Evolutionary conservation across 176 grass and related monocot genomes (phyloP).

Genomic region (Avena insularis): DNA sequence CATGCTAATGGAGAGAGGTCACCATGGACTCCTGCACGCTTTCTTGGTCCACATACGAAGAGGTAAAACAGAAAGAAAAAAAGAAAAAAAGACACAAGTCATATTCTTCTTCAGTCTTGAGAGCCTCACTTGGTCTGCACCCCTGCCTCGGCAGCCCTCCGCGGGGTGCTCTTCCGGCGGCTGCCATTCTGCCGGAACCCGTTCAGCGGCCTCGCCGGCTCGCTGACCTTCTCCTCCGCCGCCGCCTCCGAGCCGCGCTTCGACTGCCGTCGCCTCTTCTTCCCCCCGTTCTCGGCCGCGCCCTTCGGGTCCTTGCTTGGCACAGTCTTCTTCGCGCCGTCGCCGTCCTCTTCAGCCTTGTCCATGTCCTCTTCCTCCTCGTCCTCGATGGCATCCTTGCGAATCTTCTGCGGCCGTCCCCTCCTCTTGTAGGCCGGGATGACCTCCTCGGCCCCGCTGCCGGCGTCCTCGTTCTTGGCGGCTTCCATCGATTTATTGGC

Average conservation of each 20-base stretch:
- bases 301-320: constrained; percentile 41
- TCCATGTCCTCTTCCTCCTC: constrained; percentile 46
- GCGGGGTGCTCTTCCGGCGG: constrained; percentile 89
- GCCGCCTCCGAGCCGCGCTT: constrained; percentile 35
- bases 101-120: background rate
- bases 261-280: constrained; percentile 46
- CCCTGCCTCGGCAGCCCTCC: constrained; percentile 86
- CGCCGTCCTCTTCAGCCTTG: constrained; percentile 50
- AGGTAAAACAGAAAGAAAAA: background rate
- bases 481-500: constrained; percentile 57
- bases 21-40: background rate
- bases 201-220: constrained; percentile 31
- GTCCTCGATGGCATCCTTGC: constrained; percentile 57
- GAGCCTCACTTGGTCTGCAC: constrained; percentile 61
- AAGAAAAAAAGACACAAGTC: background rate
- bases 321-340: constrained; percentile 26
- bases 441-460: constrained; percentile 70
- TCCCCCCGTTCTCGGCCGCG: constrained; percentile 45
- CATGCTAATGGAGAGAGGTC: background rate
- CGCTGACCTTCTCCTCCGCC: constrained; percentile 40
- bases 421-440: constrained; percentile 68
- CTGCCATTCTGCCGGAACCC: constrained; percentile 81
- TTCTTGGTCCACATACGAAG: constrained; percentile 44
- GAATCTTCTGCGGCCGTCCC: constrained; percentile 66
- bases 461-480: constrained; percentile 52